phyloP scores from a whole-genome alignment of 495 filamentous ascomycete genomes.

The Hyaloscypha variabilis region DNA sequence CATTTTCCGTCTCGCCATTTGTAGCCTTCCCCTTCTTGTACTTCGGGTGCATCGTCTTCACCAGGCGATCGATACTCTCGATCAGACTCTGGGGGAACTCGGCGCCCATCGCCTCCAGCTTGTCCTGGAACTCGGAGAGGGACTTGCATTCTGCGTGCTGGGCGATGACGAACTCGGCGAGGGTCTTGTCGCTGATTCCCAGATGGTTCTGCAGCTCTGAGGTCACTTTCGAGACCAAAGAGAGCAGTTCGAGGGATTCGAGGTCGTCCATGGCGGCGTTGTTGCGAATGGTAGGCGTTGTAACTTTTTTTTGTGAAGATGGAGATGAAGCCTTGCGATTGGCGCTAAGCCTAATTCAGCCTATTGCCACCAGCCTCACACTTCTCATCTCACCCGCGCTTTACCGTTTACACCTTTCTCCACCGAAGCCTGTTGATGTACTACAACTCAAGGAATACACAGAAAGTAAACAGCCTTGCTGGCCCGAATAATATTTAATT shows the following conservation, averaged over 20 bases:
- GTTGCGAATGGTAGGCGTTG: not conserved
- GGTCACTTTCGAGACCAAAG: slow-evolving; percentile 92
- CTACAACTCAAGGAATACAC: too few species aligned
- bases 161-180: slow-evolving; percentile 93
- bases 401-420: too few species aligned
- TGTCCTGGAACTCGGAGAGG: slow-evolving; percentile 68
- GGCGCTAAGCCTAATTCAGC: not conserved
- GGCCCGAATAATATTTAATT: too few species aligned
- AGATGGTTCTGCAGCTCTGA: slow-evolving; percentile 93
- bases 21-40: slow-evolving; percentile 55
- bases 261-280: slow-evolving; percentile 79
- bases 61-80: slow-evolving; percentile 86
- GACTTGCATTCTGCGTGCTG: slow-evolving; percentile 77
- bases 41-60: slow-evolving; percentile 88
- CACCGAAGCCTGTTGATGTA: too few species aligned
- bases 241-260: slow-evolving; percentile 86
- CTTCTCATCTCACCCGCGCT: too few species aligned
- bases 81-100: slow-evolving; percentile 90
- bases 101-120: slow-evolving; percentile 73
- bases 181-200: slow-evolving; percentile 88
- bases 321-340: not conserved
- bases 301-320: not conserved
- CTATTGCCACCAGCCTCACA: not conserved
- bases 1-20: slow-evolving; percentile 42
- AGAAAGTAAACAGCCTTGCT: too few species aligned